These are phyloP conservation scores for Cryptococcus sp. DNA, from an alignment of 1,284 basidiomycete species.

Conservation along the genomic window DNA sequence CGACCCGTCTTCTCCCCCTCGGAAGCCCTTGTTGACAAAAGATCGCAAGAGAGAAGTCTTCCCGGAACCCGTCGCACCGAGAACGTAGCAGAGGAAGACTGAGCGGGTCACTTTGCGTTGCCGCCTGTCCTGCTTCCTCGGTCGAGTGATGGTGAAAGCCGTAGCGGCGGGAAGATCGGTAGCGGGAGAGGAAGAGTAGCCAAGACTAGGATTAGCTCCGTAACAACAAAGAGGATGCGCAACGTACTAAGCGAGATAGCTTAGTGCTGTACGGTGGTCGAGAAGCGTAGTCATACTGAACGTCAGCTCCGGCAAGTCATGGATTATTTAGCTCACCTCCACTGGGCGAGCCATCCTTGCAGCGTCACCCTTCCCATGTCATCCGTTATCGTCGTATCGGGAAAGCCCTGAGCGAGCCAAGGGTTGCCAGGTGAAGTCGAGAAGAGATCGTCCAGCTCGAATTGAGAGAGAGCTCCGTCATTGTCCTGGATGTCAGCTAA, in stretches of 20 bases:
- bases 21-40: slow-evolving; percentile 74
- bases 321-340: slow-evolving; percentile 62
- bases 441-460: slow-evolving; percentile 85
- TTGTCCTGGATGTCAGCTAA: slow-evolving; percentile 59
- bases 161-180: slow-evolving; percentile 55
- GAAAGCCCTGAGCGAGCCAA: slow-evolving; percentile 79
- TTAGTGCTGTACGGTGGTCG: slow-evolving; percentile 83
- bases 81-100: slow-evolving; percentile 86
- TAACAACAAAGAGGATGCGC: slow-evolving; percentile 41
- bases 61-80: slow-evolving; percentile 91
- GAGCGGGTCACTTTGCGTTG: slow-evolving; percentile 82
- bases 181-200: slow-evolving; percentile 47
- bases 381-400: slow-evolving; percentile 83
- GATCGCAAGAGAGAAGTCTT: slow-evolving; percentile 82
- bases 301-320: slow-evolving; percentile 5
- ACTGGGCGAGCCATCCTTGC: slow-evolving; percentile 97
- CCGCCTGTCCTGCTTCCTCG: slow-evolving; percentile 76
- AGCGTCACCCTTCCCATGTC: slow-evolving; percentile 86
- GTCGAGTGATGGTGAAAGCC: slow-evolving; percentile 72
- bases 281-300: slow-evolving; percentile 90
- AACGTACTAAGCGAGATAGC: slow-evolving; percentile 80
- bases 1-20: slow-evolving; percentile 43
- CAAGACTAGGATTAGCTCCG: slow-evolving; percentile 23
- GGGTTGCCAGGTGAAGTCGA: slow-evolving; percentile 92
- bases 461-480: slow-evolving; percentile 81